Evolutionary conservation across 2,329 filamentous ascomycete species (phyloP).

Genomic region (Onygena corvina): DNA sequence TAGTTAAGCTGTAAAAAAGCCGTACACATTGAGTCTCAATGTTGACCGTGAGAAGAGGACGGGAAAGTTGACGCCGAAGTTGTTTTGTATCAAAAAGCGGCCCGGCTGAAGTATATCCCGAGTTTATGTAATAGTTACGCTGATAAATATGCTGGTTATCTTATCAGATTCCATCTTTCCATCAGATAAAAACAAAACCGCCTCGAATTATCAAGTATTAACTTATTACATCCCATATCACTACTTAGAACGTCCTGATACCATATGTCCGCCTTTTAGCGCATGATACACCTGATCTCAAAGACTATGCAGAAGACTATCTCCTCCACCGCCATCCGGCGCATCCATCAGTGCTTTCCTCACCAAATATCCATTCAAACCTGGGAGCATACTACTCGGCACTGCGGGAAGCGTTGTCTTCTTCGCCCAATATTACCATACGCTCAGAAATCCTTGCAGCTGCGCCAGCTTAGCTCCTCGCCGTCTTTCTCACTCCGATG

Average conservation of each 20-base stretch:
- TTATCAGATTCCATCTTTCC: slow-evolving; percentile 2
- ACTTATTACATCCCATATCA: too few species aligned
- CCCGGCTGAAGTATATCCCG: too few species aligned
- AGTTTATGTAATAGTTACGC: neutral
- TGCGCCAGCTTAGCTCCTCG: neutral
- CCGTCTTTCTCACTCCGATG: neutral
- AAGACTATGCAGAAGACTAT: neutral
- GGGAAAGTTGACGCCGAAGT: too few species aligned
- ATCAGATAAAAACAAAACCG: slow-evolving; percentile 5
- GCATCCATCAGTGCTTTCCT: neutral
- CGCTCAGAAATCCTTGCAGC: neutral
- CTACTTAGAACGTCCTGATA: too few species aligned
- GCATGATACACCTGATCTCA: too few species aligned
- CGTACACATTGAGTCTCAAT: too few species aligned
- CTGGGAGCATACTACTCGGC: neutral
- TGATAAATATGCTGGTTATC: slow-evolving; percentile 5
- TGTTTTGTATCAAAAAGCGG: too few species aligned
- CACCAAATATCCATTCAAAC: neutral
- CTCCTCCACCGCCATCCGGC: neutral
- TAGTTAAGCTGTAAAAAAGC: too few species aligned
- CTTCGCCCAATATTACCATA: neutral
- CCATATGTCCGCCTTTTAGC: too few species aligned
- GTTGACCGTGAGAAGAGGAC: too few species aligned
- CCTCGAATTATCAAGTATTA: too few species aligned
- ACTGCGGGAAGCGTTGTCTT: neutral